Evolutionary conservation across 306 rosid species (phyloP).

Genomic region (Carpinus fangiana): DNA sequence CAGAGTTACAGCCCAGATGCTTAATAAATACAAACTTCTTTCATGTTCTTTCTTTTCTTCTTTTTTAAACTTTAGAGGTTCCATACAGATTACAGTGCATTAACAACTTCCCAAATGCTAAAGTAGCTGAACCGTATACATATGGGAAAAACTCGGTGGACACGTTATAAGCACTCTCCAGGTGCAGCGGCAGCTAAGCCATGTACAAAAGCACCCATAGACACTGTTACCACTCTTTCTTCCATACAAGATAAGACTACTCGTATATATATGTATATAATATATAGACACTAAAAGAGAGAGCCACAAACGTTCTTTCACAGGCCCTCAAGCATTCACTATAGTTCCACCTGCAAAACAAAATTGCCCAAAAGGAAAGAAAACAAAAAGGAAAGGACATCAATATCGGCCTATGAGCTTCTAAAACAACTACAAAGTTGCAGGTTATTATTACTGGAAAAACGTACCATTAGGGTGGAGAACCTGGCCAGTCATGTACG

Average conservation of each 20-base stretch:
- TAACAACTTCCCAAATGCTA: no score
- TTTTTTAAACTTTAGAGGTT: no score
- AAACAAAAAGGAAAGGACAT: not conserved
- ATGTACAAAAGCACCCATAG: not conserved
- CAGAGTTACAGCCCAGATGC: no score
- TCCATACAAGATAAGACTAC: not conserved
- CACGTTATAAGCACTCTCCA: no score
- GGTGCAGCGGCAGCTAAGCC: no score
- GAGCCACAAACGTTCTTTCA: not conserved
- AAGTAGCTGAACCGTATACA: no score
- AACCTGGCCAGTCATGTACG: slow-evolving; percentile 77
- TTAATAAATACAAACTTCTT: no score
- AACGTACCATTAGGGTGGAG: slow-evolving; percentile 75
- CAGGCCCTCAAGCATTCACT: slow-evolving; percentile 51
- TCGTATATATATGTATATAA: not conserved
- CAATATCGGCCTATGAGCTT: not conserved
- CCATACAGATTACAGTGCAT: no score
- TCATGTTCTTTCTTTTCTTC: no score
- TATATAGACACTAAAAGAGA: not conserved
- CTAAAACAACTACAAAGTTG: no score
- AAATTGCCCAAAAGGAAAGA: not conserved
- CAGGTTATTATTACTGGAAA: not conserved
- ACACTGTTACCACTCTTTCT: not conserved
- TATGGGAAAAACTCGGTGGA: no score
- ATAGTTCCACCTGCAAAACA: slow-evolving; percentile 57